Base-by-base conservation (phyloP, 2,329 filamentous ascomycete genomes). In the Fusarium sterilihyphosum region DNA sequence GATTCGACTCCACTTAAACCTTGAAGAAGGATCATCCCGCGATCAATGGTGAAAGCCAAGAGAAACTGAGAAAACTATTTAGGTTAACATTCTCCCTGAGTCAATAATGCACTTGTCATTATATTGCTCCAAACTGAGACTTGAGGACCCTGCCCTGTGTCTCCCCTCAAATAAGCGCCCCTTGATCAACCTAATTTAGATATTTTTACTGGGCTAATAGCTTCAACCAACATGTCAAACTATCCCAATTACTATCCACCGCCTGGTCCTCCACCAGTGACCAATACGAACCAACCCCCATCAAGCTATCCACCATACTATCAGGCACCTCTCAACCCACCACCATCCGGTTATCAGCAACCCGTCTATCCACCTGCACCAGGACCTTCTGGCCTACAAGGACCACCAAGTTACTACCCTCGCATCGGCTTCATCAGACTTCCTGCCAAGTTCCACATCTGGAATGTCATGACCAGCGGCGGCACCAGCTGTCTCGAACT, bases 101-200 rank as follows among this genome's bases (percentile, higher is more conserved):
- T 12, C 40, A 41, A 13, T 41, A 16, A n/a, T n/a, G 8, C 0
- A 18, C 16, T 16, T 41, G 40, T 16, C 2, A n/a, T 22, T 41
- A 14, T 41, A 22, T 41, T 22, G 4, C 20, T 14, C 2, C 4
- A 0, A 22, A n/a, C 12, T 9, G 8, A 16, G 20, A n/a, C 4
- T n/a, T 14, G 2, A 4, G 22, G 13, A 16, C 4, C 1, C n/a
- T 41, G 2, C 40, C 20, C 13, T 14, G 2, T 13, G 8, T 9
- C 24, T 20, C 11, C 8, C 8, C 18, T 47, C 0, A 47, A 13
- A 9, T 10, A 0, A 24, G 6, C 3, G 17, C 35, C 35, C 17
- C 17, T 37, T 18, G 35, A 37, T 18, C 35, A 0, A 9, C 35
- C 35, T 2, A 18, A 18, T 37, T 10, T 18, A 18, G 9, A 3